A percentile compares a stretch with the other conserved stretches of the same genome.
These are phyloP conservation scores for Candida argentea DNA, from an alignment of 805 yeast species.

Conservation along the genomic window DNA sequence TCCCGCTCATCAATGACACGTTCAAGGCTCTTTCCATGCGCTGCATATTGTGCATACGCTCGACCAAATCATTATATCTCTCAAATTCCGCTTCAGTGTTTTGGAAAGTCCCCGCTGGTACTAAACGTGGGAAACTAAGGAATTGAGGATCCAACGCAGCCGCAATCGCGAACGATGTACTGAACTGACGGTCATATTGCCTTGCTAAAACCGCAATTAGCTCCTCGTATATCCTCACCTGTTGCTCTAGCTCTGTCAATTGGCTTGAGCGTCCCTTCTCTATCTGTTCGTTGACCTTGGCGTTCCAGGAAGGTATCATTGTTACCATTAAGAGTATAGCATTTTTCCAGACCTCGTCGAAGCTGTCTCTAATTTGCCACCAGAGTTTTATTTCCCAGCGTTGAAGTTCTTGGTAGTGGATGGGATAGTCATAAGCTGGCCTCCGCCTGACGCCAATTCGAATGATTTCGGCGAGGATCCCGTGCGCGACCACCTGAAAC, in stretches of 20 bases:
- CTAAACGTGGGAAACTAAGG: too few species aligned
- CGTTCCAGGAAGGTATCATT: constrained; percentile 9
- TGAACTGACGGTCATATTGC: constrained; percentile 4
- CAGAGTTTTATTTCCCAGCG: constrained; percentile 3
- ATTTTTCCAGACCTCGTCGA: constrained; percentile 12
- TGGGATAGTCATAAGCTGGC: constrained; percentile 14
- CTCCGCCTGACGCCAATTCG: constrained; percentile 9
- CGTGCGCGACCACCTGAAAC: background rate
- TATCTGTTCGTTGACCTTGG: constrained; percentile 6
- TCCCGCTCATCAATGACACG: too few species aligned
- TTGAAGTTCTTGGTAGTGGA: constrained; percentile 1
- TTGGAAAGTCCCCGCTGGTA: too few species aligned
- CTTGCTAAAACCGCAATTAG: constrained; percentile 5
- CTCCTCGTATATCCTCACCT: constrained; percentile 3
- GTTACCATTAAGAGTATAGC: constrained; percentile 8
- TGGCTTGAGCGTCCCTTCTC: constrained; percentile 11
- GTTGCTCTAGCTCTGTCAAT: constrained; percentile 8
- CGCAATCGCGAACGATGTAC: constrained; percentile 4
- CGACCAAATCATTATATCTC: too few species aligned
- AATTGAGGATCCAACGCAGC: constrained; percentile 1
- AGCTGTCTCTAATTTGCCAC: constrained; percentile 4
- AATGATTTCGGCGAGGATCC: constrained; percentile 6
- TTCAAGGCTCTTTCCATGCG: too few species aligned
- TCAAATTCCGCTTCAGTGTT: too few species aligned
- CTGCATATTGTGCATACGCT: too few species aligned